These are phyloP conservation scores for Bruguiera sexangula DNA, from an alignment of 345 rosid species.

Conservation along the genomic window DNA sequence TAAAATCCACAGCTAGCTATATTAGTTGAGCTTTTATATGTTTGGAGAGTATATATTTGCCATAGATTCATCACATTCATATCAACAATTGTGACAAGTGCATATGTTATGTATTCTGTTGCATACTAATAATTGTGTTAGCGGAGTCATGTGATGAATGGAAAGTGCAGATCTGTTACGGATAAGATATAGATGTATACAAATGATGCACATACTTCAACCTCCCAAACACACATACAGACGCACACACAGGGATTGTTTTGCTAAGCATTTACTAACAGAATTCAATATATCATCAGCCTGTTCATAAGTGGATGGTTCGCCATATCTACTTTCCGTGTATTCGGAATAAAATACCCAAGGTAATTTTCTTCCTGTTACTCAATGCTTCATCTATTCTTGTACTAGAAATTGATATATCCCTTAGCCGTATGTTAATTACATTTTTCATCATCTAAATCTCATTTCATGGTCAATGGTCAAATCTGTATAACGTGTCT, in stretches of 20 bases:
- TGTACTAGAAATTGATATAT: not conserved
- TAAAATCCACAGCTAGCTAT: not conserved
- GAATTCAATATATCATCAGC: constrained; percentile 47
- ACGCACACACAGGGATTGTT: not conserved
- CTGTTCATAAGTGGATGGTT: constrained; percentile 99
- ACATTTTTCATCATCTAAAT: not conserved
- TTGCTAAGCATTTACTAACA: constrained; percentile 18
- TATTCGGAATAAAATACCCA: constrained; percentile 70
- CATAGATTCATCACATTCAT: not conserved
- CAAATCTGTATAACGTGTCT: not conserved
- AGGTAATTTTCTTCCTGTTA: constrained; percentile 41
- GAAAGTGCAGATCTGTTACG: no score
- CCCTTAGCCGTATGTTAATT: not conserved
- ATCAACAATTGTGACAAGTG: not conserved
- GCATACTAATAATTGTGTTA: no score
- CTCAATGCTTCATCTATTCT: not conserved
- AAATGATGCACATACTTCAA: no score
- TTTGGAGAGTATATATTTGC: not conserved
- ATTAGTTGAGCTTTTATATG: not conserved
- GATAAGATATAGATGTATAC: no score
- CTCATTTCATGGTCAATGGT: no score
- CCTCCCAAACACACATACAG: no score
- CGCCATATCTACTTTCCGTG: constrained; percentile 95
- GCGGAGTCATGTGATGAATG: no score
- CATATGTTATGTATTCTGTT: no score